Evolutionary conservation across 768 basidiomycete genomes (phyloP), one percentile per base, ranked within the genome.

Genomic region (Leucosporidium yakuticum): DNA sequence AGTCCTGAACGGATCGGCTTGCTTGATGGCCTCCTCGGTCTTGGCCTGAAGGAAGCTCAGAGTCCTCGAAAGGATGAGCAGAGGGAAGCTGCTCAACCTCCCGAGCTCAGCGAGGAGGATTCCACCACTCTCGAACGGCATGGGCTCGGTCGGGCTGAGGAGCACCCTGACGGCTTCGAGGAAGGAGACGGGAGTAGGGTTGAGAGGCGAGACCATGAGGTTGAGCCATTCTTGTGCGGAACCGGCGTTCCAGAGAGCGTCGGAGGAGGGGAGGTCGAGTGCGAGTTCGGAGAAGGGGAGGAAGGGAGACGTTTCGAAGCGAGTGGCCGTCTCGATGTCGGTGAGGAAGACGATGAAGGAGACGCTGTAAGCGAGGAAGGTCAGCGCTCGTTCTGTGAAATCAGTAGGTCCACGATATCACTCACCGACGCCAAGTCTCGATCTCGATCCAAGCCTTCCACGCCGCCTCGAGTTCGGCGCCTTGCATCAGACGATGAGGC

Each of bases 311-410:
- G 49, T 31, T 1, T 15, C 12, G 60, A 51, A 50, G 31, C 31
- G 27, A 21, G 60, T 61, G 11, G 60, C 60, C 29, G 49, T 50
- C 47, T 73, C 71, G 68, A 73, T 65, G 51, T 73, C 71, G 65
- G 63, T 29, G 29, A 73, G 68, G 60, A 66, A 73, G 55, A 69
- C 60, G 71, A 73, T 73, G 60, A 73, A 73, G 19, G 58, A n/a
- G 25, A 72, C 71, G 2, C 71, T 71, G 58, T 2, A 25, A 11
- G 39, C 34, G 8, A 12, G 8, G 21, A 29, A 21, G 5, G 56
- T 39, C 23, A 21, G 34, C 9, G 8, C 23, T 12, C 7, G 23
- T 3, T 5, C 17, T 20, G 12, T 4, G 4, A 23, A 4, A 32
- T 31, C 48, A 12, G 27, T n/a, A n/a, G n/a, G n/a, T n/a, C 32